These are phyloP conservation scores for Chytriomyces hyalinus DNA, from an alignment of 192 early-diverging fungal genomes.

Conservation along the genomic window DNA sequence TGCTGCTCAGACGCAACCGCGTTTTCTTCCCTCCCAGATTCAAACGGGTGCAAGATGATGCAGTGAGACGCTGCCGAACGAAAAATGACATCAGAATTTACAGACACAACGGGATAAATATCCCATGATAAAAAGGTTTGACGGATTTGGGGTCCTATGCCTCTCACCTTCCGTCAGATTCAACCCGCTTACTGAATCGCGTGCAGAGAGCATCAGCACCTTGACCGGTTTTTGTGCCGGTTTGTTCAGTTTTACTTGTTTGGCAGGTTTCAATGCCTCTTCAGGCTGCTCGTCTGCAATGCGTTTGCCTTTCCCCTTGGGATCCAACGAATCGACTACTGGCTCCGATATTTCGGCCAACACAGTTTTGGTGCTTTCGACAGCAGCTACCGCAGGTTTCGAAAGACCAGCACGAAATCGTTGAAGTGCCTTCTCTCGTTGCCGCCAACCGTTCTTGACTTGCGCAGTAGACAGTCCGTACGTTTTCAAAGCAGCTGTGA, in stretches of 20 bases:
- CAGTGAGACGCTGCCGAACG: constrained; percentile 1
- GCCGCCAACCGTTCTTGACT: constrained; percentile 1
- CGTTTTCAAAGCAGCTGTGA: constrained; percentile 15
- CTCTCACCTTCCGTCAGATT: constrained; percentile 38
- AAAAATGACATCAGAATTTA: constrained; percentile 1
- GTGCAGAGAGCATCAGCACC: constrained; percentile 34
- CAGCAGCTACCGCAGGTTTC: background rate
- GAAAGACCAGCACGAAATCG: background rate
- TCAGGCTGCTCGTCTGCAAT: background rate
- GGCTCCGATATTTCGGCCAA: background rate
- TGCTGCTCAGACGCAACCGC: constrained; percentile 20
- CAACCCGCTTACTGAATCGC: constrained; percentile 35
- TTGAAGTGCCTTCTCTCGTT: constrained; percentile 15
- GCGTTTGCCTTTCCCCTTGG: background rate
- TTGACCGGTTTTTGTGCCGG: background rate
- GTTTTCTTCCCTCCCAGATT: constrained; percentile 14
- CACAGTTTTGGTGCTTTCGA: background rate
- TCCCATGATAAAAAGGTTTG: background rate
- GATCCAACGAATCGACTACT: background rate
- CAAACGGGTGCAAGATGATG: constrained; percentile 21
- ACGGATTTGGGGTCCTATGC: no score
- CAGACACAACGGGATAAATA: background rate
- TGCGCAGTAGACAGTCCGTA: constrained; percentile 7
- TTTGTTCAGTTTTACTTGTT: no score
- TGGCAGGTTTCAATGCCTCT: no score